These are phyloP conservation scores for Adansonia grandidieri DNA, from an alignment of 441 rosid genomes.

Conservation along the genomic window DNA sequence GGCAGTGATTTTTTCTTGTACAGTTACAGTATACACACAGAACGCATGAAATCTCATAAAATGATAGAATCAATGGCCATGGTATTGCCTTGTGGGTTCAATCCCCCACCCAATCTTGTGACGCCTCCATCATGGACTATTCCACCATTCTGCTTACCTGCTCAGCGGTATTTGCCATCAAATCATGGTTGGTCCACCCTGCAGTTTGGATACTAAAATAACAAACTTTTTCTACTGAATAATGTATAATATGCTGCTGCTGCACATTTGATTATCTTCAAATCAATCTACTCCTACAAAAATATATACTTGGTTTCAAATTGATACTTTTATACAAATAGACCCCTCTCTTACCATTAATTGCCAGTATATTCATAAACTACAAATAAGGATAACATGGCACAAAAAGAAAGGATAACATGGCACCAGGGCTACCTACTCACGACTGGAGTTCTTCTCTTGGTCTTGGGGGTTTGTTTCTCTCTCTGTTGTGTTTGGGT, in stretches of 20 bases:
- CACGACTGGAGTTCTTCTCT: background rate
- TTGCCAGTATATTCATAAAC: slow-evolving; percentile 8
- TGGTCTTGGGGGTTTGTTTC: slow-evolving; percentile 29
- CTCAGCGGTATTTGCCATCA: too few species aligned
- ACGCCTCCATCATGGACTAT: too few species aligned
- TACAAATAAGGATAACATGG: slow-evolving; percentile 12
- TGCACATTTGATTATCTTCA: background rate
- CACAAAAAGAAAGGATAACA: background rate
- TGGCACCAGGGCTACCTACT: slow-evolving; percentile 5
- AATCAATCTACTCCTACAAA: slow-evolving; percentile 7
- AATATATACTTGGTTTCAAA: background rate
- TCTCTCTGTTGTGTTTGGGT: slow-evolving; percentile 25
- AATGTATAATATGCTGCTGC: slow-evolving; percentile 23
- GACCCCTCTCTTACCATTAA: slow-evolving; percentile 17
- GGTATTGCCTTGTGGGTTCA: too few species aligned
- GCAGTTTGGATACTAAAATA: too few species aligned
- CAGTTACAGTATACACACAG: background rate
- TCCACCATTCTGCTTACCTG: too few species aligned
- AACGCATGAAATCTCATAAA: background rate
- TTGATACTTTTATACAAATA: slow-evolving; percentile 11
- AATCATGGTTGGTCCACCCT: too few species aligned
- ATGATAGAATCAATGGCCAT: too few species aligned
- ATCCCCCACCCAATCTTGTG: too few species aligned
- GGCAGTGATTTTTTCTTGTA: background rate
- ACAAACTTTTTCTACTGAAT: background rate